These are phyloP conservation scores for Aegilops longissima DNA, from an alignment of 176 grass and related monocot genomes.

Conservation along the genomic window DNA sequence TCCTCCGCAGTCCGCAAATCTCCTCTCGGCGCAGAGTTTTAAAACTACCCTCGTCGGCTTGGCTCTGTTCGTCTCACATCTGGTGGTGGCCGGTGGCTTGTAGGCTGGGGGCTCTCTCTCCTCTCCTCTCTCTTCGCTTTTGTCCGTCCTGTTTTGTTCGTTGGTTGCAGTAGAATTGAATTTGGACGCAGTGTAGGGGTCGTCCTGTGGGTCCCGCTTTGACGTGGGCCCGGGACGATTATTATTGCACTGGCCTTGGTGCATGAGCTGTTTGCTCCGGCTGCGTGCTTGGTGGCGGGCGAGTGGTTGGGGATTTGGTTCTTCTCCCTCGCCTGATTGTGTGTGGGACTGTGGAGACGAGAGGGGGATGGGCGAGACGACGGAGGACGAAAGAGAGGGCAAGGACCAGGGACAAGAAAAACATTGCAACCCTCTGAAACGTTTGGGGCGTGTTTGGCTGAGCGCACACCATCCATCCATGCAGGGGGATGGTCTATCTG, in stretches of 20 bases:
- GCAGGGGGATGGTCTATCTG: too few relatives aligned
- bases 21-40: neutral
- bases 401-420: neutral
- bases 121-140: slow-evolving; percentile 2
- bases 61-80: slow-evolving; percentile 19
- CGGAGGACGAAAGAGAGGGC: neutral
- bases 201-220: neutral
- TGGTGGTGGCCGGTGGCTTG: slow-evolving; percentile 11
- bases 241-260: neutral
- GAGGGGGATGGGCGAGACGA: neutral
- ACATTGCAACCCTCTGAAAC: neutral
- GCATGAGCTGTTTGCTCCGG: slow-evolving; percentile 44
- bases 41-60: neutral
- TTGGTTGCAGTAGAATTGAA: slow-evolving; percentile 49
- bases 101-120: slow-evolving; percentile 24
- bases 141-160: slow-evolving; percentile 31
- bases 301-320: slow-evolving; percentile 37
- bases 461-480: too few relatives aligned
- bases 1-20: neutral
- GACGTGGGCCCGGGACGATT: neutral
- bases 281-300: neutral
- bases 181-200: slow-evolving; percentile 23
- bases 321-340: neutral
- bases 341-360: neutral
- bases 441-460: too few relatives aligned